Evolutionary conservation across 2,329 filamentous ascomycete species (phyloP).

Genomic region (Tolypocladium inflatum): DNA sequence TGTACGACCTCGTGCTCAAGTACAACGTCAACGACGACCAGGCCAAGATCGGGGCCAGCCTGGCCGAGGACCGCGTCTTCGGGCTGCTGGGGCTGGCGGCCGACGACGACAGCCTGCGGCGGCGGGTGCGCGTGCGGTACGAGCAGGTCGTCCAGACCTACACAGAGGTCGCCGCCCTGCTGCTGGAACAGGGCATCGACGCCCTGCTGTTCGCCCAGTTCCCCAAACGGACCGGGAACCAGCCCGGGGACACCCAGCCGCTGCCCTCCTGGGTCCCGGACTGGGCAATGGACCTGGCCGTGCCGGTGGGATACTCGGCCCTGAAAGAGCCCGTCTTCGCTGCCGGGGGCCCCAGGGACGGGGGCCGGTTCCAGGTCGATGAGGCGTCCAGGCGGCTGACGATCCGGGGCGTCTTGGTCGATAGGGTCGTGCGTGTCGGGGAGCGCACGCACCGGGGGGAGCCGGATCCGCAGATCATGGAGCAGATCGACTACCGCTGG

Average conservation of each 20-base stretch:
- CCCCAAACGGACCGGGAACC: conserved; percentile 8
- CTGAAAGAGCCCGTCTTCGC: conserved; percentile 11
- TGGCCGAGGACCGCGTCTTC: conserved; percentile 20
- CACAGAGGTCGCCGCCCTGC: conserved; percentile 10
- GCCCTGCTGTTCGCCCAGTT: conserved; percentile 19
- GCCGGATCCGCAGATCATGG: background rate
- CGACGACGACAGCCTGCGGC: conserved; percentile 9
- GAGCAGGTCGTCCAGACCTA: conserved; percentile 6
- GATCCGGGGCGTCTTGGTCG: conserved; percentile 12
- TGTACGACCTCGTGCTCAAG: conserved; percentile 17
- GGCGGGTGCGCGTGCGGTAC: conserved; percentile 8
- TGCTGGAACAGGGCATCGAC: conserved; percentile 14
- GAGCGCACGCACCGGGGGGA: conserved; percentile 4
- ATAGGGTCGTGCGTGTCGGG: conserved; percentile 12
- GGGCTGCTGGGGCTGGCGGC: conserved; percentile 19
- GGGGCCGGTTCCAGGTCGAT: conserved; percentile 1
- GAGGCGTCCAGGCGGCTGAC: conserved; percentile 3
- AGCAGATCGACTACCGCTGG: conserved; percentile 12
- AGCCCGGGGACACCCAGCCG: background rate
- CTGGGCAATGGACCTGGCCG: conserved; percentile 18
- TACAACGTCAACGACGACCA: conserved; percentile 17
- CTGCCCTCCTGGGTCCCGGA: conserved; percentile 25
- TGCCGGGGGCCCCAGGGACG: conserved; percentile 10
- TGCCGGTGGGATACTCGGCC: conserved; percentile 14
- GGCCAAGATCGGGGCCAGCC: conserved; percentile 14